Base-by-base conservation (phyloP, 805 yeast species). In the Saccharomycopsis javanensis region DNA sequence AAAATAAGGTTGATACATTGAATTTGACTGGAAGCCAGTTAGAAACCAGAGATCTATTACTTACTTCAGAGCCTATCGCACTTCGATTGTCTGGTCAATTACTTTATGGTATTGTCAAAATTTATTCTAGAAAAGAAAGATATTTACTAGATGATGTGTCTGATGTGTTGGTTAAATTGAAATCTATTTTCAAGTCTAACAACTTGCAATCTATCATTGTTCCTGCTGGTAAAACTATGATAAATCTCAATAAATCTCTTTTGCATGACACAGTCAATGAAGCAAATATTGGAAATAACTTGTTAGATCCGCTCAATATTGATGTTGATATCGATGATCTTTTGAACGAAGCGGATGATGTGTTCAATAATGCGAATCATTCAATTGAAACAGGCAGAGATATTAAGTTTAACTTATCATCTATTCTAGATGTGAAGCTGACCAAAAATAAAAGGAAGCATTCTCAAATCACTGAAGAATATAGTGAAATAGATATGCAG, bases 11-110 rank as follows among this genome's bases (percentile, higher is more conserved):
- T 33, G 53, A 54, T 33, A 28, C 5, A 13, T 42, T 28, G 5
- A 42, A n/a, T 5, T 23, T 20, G 11, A 3, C 50, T 20, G 23
- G 13, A 48, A 48, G 34, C 28, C 25, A 16, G 28, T 4, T 16
- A n/a, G 35, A 28, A 20, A 15, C 45, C 13, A 16, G 31, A n/a
- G 56, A 59, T 6, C 64, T 61, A 7, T 16, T 58, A 15, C 50
- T 53, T 20, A 38, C 54, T 3, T 64, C 69, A 2, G 85, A 82
- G 54, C 82, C 89, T 10, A 75, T 90, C 57, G 88, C 96, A 0
- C 74, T 90, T 54, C 75, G 96, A 57, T 75, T 88, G 27, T 86
- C 96, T 0, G 96, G 96, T 3, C 96, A 90, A 66, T 74, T 91
- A 55, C 73, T 91, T 42, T 81, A 86, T 56, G 97, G 97, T 54